Base-by-base conservation (phyloP, 129 eudicot species). In the Glebionis coronaria region DNA sequence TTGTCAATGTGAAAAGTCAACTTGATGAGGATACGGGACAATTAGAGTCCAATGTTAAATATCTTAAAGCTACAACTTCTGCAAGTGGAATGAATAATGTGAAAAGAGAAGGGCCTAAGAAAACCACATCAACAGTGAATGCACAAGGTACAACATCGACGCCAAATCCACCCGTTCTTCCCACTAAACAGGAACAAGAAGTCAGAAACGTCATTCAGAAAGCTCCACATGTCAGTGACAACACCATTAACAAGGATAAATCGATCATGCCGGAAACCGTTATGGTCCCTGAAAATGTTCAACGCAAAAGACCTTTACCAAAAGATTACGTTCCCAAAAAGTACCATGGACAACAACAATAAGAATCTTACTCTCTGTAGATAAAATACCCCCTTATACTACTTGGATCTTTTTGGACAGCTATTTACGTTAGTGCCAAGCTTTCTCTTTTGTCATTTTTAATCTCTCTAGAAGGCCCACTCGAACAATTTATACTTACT, bases 341-440 rank as follows among this genome's bases (percentile, higher is more conserved):
- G 73, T 88, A 93, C 84, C 99, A 89, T 21, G 99, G 99, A 1
- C 97, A n/a, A n/a, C n/a, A n/a, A n/a, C n/a, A n/a, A n/a, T n/a
- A n/a, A n/a, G n/a, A n/a, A n/a, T n/a, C n/a, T n/a, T n/a, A n/a
- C n/a, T n/a, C n/a, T n/a, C n/a, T n/a, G n/a, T n/a, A n/a, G n/a
- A n/a, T n/a, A n/a, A n/a, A n/a, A n/a, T n/a, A n/a, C n/a, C n/a
- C n/a, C n/a, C n/a, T n/a, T n/a, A n/a, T n/a, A n/a, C n/a, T n/a
- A n/a, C n/a, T n/a, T n/a, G n/a, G n/a, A n/a, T n/a, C n/a, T n/a
- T n/a, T n/a, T n/a, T n/a, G n/a, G n/a, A n/a, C n/a, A n/a, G n/a
- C n/a, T n/a, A n/a, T n/a, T n/a, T n/a, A n/a, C n/a, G n/a, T n/a
- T n/a, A n/a, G n/a, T n/a, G n/a, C n/a, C n/a, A n/a, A n/a, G n/a